Evolutionary conservation across 768 basidiomycete genomes (phyloP).

Genomic region (Tulasnella sp.): DNA sequence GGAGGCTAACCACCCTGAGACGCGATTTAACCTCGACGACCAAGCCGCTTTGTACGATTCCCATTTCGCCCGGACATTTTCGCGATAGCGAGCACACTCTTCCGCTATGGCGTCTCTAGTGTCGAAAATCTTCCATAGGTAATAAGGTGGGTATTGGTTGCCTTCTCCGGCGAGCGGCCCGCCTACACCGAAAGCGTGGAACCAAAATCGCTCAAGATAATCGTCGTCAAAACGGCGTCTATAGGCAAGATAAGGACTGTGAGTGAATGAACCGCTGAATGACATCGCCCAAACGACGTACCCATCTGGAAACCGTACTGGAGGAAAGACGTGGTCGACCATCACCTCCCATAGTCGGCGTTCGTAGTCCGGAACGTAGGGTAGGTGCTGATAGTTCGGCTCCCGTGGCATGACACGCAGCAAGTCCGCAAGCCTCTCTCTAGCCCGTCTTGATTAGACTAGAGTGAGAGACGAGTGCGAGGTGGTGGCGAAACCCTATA

Average conservation of each 20-base stretch:
- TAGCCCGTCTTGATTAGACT: neutral
- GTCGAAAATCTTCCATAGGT: neutral
- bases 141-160: neutral
- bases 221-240: constrained; percentile 6
- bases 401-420: neutral
- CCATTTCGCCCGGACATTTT: neutral
- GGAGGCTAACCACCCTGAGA: neutral
- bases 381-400: constrained; percentile 6
- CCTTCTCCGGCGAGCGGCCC: neutral
- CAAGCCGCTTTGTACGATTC: neutral
- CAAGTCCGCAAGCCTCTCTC: neutral
- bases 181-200: constrained; percentile 3
- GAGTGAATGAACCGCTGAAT: neutral
- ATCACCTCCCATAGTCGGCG: neutral
- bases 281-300: neutral
- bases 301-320: constrained; percentile 1
- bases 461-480: neutral
- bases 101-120: neutral
- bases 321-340: constrained; percentile 3
- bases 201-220: constrained; percentile 4
- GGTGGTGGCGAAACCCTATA: neutral
- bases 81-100: neutral
- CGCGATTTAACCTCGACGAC: neutral
- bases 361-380: constrained; percentile 1
- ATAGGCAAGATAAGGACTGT: neutral